Base-by-base conservation (phyloP, 2,329 filamentous ascomycete species). In the Verticillium isaacii region DNA sequence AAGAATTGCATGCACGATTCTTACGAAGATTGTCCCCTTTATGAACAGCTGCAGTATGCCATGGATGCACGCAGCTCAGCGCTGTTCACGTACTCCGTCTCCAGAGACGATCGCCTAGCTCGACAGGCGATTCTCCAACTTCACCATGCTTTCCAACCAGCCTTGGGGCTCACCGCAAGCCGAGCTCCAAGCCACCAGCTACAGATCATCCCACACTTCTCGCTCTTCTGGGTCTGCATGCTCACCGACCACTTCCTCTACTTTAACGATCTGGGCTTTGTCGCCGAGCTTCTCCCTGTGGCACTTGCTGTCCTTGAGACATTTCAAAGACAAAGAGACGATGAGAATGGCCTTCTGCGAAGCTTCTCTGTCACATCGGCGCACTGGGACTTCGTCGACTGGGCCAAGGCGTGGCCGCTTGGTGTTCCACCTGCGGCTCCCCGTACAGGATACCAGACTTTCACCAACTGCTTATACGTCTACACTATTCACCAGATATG, bases 351-450 rank as follows among this genome's bases (percentile, higher is more conserved):
- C 5, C 29, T 29, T 5, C 29, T 29, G 4, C 29, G 29, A 6
- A 29, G 29, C 5, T 29, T 29, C 29, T 29, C 29, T 29, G 29
- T 6, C 29, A 29, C 29, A 5, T 29, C 29, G 5, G 29, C 0
- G 70, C 50, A 65, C 11, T 77, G 74, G 74, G 69, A 75, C 54
- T 77, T 72, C 56, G 73, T 75, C 2, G 74, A 77, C 60, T 77
- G 74, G 74, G 67, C 69, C 5, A 58, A 63, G 0, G 56, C 65
- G 7, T 72, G 68, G 68, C 65, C 65, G 2, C 60, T 75, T 52
- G 77, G 77, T 2, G 75, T 79, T 0, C 77, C 77, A 0, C 74
- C 73, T 0, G 72, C 75, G 0, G 76, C 73, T 4, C 66, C 73
- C 6, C 66, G 66, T 12, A 71, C 73, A 2, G 77, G 77, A 57